Evolutionary conservation across 768 basidiomycete genomes (phyloP), one percentile per base, ranked within the genome.

Genomic region (Leccinum olivaceopallidum): DNA sequence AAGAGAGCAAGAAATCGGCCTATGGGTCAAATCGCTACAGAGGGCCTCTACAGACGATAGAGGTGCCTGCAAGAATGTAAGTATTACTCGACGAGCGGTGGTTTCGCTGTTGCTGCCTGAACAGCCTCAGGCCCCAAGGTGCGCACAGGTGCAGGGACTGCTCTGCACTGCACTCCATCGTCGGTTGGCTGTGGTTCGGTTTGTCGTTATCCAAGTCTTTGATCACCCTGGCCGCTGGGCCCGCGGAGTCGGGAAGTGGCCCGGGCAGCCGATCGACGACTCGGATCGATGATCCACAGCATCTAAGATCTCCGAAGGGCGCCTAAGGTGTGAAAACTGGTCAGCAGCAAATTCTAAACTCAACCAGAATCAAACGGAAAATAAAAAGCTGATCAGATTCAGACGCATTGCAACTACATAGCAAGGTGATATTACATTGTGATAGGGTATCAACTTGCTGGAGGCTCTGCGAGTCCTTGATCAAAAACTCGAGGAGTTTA

Each of bases 211-310:
- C 44, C 30, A 22, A 14, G 48, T 14, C 36, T 55, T 54, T 0
- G 13, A 32, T 53, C 55, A 61, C 63, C 59, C 55, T 47, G 44
- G 26, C 39, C 18, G 18, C n/a, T 44, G n/a, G 36, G 13, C 36
- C 13, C 36, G 13, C 13, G 13, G 36, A 36, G 36, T 36, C 36
- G 36, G 36, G 36, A 12, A 36, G 36, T 36, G 36, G 36, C 36
- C 36, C 36, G 36, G 36, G n/a, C 1, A n/a, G 42, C n/a, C 18
- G 18, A 18, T 39, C 3, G 39, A 3, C 39, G 18, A 2, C 2
- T 14, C 14, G 1, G 0, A 48, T 5, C n/a, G 42, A n/a, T 5
- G 20, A 47, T 47, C 20, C 42, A 44, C 42, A 44, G 42, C n/a
- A 47, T 47, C 44, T 47, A 20, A 47, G 12, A 47, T 47, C 44